Conservation (phyloP, 306 rosid genomes). For the Carpinus fangiana region DNA sequence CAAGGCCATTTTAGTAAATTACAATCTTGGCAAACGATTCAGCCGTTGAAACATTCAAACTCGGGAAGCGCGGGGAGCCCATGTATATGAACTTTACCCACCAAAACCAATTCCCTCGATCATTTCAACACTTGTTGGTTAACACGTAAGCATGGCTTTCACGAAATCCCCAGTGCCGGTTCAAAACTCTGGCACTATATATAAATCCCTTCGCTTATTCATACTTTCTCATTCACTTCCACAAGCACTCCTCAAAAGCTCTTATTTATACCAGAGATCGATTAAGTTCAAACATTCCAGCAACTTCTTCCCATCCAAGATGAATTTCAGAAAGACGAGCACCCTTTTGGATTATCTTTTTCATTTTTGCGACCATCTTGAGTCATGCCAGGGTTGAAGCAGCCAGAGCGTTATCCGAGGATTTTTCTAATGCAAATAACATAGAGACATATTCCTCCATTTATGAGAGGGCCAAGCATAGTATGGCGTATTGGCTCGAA, state of each 20-base stretch:
- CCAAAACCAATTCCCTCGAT: too few species aligned
- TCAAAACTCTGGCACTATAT: not conserved
- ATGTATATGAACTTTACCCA: too few species aligned
- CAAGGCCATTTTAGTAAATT: too few species aligned
- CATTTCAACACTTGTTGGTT: too few species aligned
- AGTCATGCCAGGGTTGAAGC: slow-evolving; percentile 29
- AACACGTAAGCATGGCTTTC: too few species aligned
- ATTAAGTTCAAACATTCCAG: not conserved
- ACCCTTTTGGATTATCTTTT: slow-evolving; percentile 13
- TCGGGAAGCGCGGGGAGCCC: too few species aligned
- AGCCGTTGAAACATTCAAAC: too few species aligned
- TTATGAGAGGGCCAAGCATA: slow-evolving; percentile 31
- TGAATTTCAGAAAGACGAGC: slow-evolving; percentile 30
- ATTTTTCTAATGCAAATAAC: slow-evolving; percentile 29
- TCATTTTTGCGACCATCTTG: slow-evolving; percentile 5
- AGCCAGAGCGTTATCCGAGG: slow-evolving; percentile 28
- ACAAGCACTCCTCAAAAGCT: not conserved
- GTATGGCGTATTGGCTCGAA: slow-evolving; percentile 44
- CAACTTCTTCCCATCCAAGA: not conserved
- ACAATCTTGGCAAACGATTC: too few species aligned
- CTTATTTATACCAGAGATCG: not conserved
- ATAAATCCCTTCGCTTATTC: not conserved
- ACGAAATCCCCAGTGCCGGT: not conserved
- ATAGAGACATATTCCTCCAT: slow-evolving; percentile 20
- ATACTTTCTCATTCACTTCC: not conserved